Percentiles rank a stretch among this genome's conserved stretches.
Conservation (phyloP, 2,329 filamentous ascomycete genomes). For the Ustulina deusta region DNA sequence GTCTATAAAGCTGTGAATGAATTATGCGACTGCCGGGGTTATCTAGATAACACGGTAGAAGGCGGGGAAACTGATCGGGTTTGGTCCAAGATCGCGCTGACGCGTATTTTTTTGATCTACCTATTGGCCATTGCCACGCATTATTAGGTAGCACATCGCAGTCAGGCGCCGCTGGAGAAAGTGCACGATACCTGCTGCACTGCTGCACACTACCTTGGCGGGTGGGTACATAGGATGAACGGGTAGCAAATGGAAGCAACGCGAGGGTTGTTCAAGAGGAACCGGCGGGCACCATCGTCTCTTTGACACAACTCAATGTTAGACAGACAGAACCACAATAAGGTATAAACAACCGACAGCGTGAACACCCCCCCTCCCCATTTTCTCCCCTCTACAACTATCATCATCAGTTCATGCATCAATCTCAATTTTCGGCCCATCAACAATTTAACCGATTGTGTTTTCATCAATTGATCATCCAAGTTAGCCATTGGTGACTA, state of each 20-base stretch:
- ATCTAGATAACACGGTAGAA: background rate
- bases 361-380: background rate
- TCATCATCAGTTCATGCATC: constrained; percentile 37
- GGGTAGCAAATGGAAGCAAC: constrained; percentile 9
- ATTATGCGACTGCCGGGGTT: constrained; percentile 5
- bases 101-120: constrained; percentile 13
- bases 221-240: background rate
- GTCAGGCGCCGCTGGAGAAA: background rate
- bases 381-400: constrained; percentile 5
- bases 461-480: constrained; percentile 31
- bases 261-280: background rate
- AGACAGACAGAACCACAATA: constrained; percentile 12
- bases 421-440: constrained; percentile 35
- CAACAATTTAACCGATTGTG: constrained; percentile 36
- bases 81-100: constrained; percentile 15
- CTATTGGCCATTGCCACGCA: too few species aligned
- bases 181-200: background rate
- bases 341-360: constrained; percentile 30
- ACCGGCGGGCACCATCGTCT: background rate
- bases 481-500: constrained; percentile 36
- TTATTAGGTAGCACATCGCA: background rate
- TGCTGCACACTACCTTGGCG: constrained; percentile 7
- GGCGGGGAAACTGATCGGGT: constrained; percentile 24
- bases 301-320: constrained; percentile 18
- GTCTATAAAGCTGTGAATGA: too few species aligned